phyloP scores from a whole-genome alignment of 2,329 filamentous ascomycete species.

The Ramularia endophylla region DNA sequence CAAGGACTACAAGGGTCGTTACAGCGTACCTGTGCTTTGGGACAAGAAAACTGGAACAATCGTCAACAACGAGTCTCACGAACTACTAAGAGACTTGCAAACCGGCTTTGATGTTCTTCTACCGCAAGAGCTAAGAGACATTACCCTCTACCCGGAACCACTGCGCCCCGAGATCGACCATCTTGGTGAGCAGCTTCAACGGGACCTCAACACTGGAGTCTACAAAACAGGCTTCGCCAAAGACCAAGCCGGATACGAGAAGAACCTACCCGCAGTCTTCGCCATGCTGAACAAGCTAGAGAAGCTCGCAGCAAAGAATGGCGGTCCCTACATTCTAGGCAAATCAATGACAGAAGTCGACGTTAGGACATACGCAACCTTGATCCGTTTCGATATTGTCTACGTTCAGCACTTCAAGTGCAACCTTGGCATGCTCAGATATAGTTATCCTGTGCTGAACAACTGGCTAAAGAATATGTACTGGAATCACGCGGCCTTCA shows the following conservation, averaged over 20 bases:
- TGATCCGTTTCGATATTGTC: conserved; percentile 55
- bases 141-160: conserved; percentile 50
- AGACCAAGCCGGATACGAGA: conserved; percentile 51
- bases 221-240: conserved; percentile 55
- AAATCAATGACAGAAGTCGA: conserved; percentile 54
- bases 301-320: conserved; percentile 39
- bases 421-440: conserved; percentile 54
- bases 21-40: conserved; percentile 58
- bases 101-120: conserved; percentile 49
- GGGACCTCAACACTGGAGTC: conserved; percentile 54
- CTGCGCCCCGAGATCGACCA: conserved; percentile 48
- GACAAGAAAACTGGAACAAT: conserved; percentile 51
- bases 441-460: conserved; percentile 53
- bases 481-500: conserved; percentile 50
- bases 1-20: conserved; percentile 54
- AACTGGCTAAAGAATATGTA: conserved; percentile 58
- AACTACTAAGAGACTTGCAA: conserved; percentile 55
- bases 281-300: conserved; percentile 56
- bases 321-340: conserved; percentile 54
- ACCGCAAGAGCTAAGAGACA: conserved; percentile 33
- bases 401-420: conserved; percentile 65
- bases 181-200: conserved; percentile 49
- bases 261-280: conserved; percentile 51
- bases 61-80: conserved; percentile 57
- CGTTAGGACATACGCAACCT: conserved; percentile 50